phyloP scores from a whole-genome alignment of 148 eudicot species.

The Nepenthes mirabilis region DNA sequence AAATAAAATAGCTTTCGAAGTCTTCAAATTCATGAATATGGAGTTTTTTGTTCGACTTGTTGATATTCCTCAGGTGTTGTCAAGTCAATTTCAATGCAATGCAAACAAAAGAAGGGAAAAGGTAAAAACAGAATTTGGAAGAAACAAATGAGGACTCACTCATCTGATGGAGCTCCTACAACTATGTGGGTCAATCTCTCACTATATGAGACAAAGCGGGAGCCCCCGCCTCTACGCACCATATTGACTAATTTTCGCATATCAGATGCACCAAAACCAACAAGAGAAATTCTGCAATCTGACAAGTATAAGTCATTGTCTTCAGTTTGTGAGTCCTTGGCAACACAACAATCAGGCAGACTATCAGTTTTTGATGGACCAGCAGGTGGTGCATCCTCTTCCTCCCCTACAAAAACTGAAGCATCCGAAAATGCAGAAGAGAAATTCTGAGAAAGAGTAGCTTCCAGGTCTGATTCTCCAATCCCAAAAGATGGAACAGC shows the following conservation, averaged over 20 bases:
- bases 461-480: slow-evolving; percentile 41
- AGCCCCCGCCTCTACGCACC: slow-evolving; percentile 93
- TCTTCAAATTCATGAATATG: too few species aligned
- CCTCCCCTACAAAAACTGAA: slow-evolving; percentile 25
- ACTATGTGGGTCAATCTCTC: slow-evolving; percentile 82
- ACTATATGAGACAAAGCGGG: slow-evolving; percentile 70
- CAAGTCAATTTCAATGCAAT: background rate
- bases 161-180: slow-evolving; percentile 82
- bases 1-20: too few species aligned
- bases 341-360: slow-evolving; percentile 48
- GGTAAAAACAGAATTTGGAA: background rate
- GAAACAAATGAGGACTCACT: slow-evolving; percentile 29
- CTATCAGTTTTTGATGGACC: slow-evolving; percentile 20
- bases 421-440: slow-evolving; percentile 23
- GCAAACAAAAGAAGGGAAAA: background rate
- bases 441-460: slow-evolving; percentile 37
- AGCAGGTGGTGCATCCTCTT: slow-evolving; percentile 19
- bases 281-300: slow-evolving; percentile 68
- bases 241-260: slow-evolving; percentile 66
- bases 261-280: slow-evolving; percentile 71
- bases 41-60: too few species aligned
- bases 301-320: slow-evolving; percentile 84
- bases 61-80: too few species aligned
- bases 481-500: slow-evolving; percentile 28
- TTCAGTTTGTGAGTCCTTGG: slow-evolving; percentile 77